A percentile compares a stretch with the other conserved stretches of the same genome.
Conservation (phyloP, 1,284 basidiomycete genomes). For the Sporisorium sorghi region DNA sequence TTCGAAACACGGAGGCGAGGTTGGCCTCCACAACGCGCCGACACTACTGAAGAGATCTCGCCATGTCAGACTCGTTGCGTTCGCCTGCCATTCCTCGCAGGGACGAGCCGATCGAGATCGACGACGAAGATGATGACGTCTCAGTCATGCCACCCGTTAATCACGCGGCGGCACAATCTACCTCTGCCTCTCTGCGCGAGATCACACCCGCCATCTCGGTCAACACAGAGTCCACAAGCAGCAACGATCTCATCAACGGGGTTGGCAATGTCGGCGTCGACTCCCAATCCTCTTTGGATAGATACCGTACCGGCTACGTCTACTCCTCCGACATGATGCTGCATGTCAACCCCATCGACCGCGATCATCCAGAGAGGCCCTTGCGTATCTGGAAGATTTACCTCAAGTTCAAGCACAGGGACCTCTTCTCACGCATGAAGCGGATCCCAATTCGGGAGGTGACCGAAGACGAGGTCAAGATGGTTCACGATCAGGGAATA, state of each 20-base stretch:
- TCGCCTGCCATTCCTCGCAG: slow-evolving; percentile 5
- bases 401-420: slow-evolving; percentile 61
- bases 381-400: slow-evolving; percentile 86
- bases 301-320: slow-evolving; percentile 77
- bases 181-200: slow-evolving; percentile 18
- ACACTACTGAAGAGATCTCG: neutral
- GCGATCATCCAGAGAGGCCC: slow-evolving; percentile 87
- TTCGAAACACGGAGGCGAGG: neutral
- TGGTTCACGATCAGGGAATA: slow-evolving; percentile 88
- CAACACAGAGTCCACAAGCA: slow-evolving; percentile 17
- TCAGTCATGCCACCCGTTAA: neutral
- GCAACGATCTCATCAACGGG: slow-evolving; percentile 4
- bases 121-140: slow-evolving; percentile 24
- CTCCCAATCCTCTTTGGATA: slow-evolving; percentile 8
- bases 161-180: slow-evolving; percentile 2
- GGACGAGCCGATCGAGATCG: slow-evolving; percentile 21
- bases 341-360: slow-evolving; percentile 74
- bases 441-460: slow-evolving; percentile 81
- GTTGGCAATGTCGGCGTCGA: neutral
- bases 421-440: slow-evolving; percentile 79
- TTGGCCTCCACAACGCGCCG: neutral
- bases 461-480: slow-evolving; percentile 80
- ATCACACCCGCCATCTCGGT: slow-evolving; percentile 43
- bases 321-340: slow-evolving; percentile 88
- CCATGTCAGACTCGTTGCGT: slow-evolving; percentile 21